Conservation (phyloP, 2,329 filamentous ascomycete species). For the Colletotrichum sp. region DNA sequence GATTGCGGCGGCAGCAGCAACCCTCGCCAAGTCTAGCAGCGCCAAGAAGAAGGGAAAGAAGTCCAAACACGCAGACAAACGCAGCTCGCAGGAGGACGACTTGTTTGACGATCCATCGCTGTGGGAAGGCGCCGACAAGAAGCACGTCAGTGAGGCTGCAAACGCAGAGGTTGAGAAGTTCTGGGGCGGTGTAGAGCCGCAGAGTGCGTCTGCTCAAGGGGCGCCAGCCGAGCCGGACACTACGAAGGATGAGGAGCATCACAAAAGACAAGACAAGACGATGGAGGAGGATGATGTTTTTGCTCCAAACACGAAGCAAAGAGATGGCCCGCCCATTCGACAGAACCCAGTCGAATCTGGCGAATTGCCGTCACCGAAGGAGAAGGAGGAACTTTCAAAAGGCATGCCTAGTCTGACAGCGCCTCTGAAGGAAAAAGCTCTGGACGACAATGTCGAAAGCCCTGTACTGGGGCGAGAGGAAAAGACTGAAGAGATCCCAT, state of each 20-base stretch:
- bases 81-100: constrained; percentile 43
- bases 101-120: constrained; percentile 49
- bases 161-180: constrained; percentile 33
- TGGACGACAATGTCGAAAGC: constrained; percentile 38
- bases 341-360: not conserved
- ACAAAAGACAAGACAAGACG: not conserved
- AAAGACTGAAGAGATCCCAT: not conserved
- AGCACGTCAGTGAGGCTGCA: constrained; percentile 26
- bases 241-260: not conserved
- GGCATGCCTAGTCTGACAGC: constrained; percentile 5
- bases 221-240: not conserved
- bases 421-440: constrained; percentile 26
- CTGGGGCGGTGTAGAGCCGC: constrained; percentile 28
- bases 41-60: constrained; percentile 40
- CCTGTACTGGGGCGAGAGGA: constrained; percentile 38
- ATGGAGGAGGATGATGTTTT: constrained; percentile 2
- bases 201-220: not conserved
- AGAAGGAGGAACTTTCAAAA: constrained; percentile 2
- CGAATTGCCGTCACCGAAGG: not conserved
- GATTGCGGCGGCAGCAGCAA: constrained; percentile 31
- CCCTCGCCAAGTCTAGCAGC: constrained; percentile 32
- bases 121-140: constrained; percentile 49
- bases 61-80: constrained; percentile 41
- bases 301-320: not conserved
- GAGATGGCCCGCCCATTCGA: not conserved